These are phyloP conservation scores for Verticillium nonalfalfae DNA, from an alignment of 2,329 filamentous ascomycete species.

Conservation along the genomic window DNA sequence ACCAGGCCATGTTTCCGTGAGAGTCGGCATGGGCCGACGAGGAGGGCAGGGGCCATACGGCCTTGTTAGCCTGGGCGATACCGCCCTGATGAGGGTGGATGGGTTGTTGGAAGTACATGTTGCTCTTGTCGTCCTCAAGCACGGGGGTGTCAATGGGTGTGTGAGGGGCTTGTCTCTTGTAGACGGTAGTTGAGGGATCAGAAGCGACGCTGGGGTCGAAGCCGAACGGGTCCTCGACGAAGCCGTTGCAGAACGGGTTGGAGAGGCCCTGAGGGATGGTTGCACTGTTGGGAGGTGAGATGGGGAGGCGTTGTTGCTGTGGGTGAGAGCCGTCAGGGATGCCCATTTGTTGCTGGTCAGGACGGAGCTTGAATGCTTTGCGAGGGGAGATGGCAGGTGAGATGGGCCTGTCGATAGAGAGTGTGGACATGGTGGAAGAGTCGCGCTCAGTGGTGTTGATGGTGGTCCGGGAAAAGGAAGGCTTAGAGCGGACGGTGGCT, in stretches of 20 bases:
- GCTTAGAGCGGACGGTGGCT: constrained; percentile 20
- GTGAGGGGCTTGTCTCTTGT: constrained; percentile 22
- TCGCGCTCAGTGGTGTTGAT: constrained; percentile 22
- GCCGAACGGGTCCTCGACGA: constrained; percentile 30
- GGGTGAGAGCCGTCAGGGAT: not conserved
- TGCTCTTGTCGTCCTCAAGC: constrained; percentile 19
- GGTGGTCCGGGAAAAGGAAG: constrained; percentile 18
- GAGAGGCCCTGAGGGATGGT: constrained; percentile 15
- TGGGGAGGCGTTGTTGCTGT: constrained; percentile 12
- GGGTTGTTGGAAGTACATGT: constrained; percentile 18
- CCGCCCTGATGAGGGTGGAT: constrained; percentile 10
- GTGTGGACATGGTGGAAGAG: constrained; percentile 10
- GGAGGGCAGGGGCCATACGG: constrained; percentile 15
- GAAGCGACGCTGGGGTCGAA: constrained; percentile 17
- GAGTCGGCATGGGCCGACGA: constrained; percentile 8
- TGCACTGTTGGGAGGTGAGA: constrained; percentile 16
- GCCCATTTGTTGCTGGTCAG: constrained; percentile 10
- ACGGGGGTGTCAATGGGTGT: constrained; percentile 32
- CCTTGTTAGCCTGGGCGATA: constrained; percentile 14
- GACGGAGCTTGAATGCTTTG: constrained; percentile 23
- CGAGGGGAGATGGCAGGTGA: constrained; percentile 17
- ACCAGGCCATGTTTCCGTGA: constrained; percentile 8
- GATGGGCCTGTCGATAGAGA: constrained; percentile 8
- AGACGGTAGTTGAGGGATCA: constrained; percentile 19
- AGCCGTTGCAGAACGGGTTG: constrained; percentile 27